Evolutionary conservation across 2,329 filamentous ascomycete species (phyloP).

Genomic region (Seiridium cupressi): DNA sequence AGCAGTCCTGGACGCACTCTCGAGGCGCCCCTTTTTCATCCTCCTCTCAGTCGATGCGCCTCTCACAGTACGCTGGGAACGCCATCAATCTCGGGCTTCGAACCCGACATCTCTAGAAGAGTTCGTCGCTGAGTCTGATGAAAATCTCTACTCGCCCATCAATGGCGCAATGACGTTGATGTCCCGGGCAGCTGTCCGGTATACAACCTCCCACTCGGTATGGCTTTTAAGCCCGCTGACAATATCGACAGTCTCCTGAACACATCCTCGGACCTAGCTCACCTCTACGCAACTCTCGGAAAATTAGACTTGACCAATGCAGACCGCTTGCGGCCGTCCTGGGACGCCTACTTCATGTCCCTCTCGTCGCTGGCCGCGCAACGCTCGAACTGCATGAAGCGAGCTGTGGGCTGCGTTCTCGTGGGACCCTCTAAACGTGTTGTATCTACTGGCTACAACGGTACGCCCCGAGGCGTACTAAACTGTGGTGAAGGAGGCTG

Average conservation of each 20-base stretch:
- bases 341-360: slow-evolving; percentile 98
- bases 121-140: slow-evolving; percentile 63
- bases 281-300: slow-evolving; percentile 70
- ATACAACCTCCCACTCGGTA: not conserved
- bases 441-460: slow-evolving; percentile 95
- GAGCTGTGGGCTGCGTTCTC: slow-evolving; percentile 90
- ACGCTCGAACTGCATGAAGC: slow-evolving; percentile 96
- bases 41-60: slow-evolving; percentile 91
- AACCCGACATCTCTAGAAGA: slow-evolving; percentile 44
- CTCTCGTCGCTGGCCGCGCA: slow-evolving; percentile 89
- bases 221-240: not conserved
- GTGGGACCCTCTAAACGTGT: slow-evolving; percentile 79
- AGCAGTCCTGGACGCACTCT: slow-evolving; percentile 68
- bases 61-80: slow-evolving; percentile 76
- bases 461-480: slow-evolving; percentile 81
- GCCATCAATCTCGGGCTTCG: slow-evolving; percentile 56
- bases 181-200: slow-evolving; percentile 74
- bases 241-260: slow-evolving; percentile 64
- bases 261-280: slow-evolving; percentile 67
- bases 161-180: slow-evolving; percentile 73
- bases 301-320: slow-evolving; percentile 75
- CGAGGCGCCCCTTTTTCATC: slow-evolving; percentile 86
- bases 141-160: slow-evolving; percentile 68
- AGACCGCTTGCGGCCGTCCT: slow-evolving; percentile 79
- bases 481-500: slow-evolving; percentile 96